Base-by-base conservation (phyloP, 2,329 filamentous ascomycete species). In the Biscogniauxia mediterranea region DNA sequence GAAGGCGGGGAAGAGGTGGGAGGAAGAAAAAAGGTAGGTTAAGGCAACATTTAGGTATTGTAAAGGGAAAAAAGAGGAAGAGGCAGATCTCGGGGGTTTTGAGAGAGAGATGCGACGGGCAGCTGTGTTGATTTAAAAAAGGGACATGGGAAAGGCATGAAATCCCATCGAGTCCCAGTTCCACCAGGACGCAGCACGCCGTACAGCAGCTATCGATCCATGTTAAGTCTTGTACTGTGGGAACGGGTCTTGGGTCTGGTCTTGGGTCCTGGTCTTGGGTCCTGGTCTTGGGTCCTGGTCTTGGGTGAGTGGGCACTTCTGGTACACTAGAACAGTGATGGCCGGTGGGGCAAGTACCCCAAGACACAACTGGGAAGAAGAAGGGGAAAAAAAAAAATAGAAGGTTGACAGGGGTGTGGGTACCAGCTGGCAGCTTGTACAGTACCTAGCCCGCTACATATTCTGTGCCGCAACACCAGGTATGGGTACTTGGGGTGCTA, bases 101-200 rank as follows among this genome's bases (percentile, higher is more conserved):
- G 57, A 56, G 42, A 56, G 61, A 54, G 58, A 66, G 66, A 66
- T 65, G 63, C 53, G 64, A 67, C 62, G 64, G 67, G 65, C 59
- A 66, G 66, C 54, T 60, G 65, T 62, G 68, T 71, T 69, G 68
- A 66, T 66, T 68, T 68, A 68, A 65, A 67, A 63, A 63, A 50
- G 66, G 65, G 70, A 70, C 64, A 73, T 72, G 71, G 71, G 71
- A 72, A 73, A 73, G 67, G 66, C 62, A 70, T 64, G 65, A 71
- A 59, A 71, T 72, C 71, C 71, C 70, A 72, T 72, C 64, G 64
- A 66, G 60, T 61, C 60, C 65, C 64, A 65, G 64, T 66, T 68
- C 63, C 58, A 63, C 56, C 64, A 61, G 62, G 60, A 63, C 46
- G 58, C 56, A 50, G 59, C 42, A 59, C 52, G 59, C 46, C 52